These are phyloP conservation scores for Hanseniaspora thailandica DNA, from an alignment of 805 yeast genomes.

Conservation along the genomic window DNA sequence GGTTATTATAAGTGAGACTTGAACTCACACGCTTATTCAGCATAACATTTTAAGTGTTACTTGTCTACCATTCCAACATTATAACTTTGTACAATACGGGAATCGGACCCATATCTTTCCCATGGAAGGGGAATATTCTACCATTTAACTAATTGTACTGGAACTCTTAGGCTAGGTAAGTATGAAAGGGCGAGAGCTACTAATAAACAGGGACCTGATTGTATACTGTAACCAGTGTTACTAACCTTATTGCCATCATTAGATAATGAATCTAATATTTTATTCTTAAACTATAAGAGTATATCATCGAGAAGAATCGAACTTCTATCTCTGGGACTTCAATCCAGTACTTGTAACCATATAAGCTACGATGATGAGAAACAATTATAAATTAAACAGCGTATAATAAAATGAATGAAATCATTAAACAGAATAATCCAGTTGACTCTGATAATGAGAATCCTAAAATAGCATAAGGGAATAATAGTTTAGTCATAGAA, in stretches of 20 bases:
- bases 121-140: not conserved
- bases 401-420: conserved; percentile 15
- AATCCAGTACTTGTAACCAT: conserved; percentile 8
- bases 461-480: conserved; percentile 16
- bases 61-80: conserved; percentile 8
- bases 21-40: not conserved
- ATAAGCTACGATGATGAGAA: conserved; percentile 14
- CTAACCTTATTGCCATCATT: too few species aligned
- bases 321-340: not conserved
- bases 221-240: too few species aligned
- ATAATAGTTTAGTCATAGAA: conserved; percentile 8
- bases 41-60: conserved; percentile 4
- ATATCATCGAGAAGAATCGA: conserved; percentile 5
- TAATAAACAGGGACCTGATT: too few species aligned
- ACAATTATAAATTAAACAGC: conserved; percentile 11
- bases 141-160: not conserved
- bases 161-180: too few species aligned
- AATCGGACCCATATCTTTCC: not conserved
- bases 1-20: not conserved
- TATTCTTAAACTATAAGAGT: not conserved
- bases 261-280: not conserved
- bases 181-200: too few species aligned
- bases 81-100: not conserved
- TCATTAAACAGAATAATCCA: conserved; percentile 16
- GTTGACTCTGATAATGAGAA: conserved; percentile 15